Percentiles rank a stretch among this genome's conserved stretches.
These are phyloP conservation scores for Ustilago trichophora DNA, from an alignment of 1,284 basidiomycete species.

Conservation along the genomic window DNA sequence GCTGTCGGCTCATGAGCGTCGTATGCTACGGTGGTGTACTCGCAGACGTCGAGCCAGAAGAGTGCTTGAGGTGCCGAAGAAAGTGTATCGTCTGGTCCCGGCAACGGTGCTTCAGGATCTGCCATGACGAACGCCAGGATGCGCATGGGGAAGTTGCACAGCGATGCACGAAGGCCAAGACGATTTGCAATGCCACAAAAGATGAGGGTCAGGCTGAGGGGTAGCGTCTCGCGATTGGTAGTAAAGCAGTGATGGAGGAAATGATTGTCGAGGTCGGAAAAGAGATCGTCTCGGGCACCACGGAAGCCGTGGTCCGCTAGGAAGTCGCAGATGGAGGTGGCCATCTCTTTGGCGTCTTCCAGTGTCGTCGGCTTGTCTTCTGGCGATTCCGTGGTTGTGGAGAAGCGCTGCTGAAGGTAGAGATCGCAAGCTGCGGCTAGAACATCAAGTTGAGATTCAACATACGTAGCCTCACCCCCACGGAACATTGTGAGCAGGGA, in stretches of 20 bases:
- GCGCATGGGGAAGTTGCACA: constrained; percentile 45
- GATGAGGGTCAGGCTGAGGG: constrained; percentile 40
- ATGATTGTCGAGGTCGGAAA: constrained; percentile 47
- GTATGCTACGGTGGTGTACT: constrained; percentile 17
- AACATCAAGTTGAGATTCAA: constrained; percentile 38
- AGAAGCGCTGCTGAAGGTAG: constrained; percentile 25
- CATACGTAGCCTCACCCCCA: constrained; percentile 30
- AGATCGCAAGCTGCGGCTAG: constrained; percentile 47
- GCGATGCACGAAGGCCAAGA: constrained; percentile 37
- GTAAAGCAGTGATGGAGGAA: constrained; percentile 48
- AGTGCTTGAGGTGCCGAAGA: constrained; percentile 3
- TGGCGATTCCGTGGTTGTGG: too few species aligned
- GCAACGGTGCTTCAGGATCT: constrained; percentile 7
- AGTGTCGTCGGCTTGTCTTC: not conserved
- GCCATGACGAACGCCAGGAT: constrained; percentile 37
- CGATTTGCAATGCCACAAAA: constrained; percentile 48
- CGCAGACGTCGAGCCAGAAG: constrained; percentile 48
- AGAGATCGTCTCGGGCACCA: constrained; percentile 21
- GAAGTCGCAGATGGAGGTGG: constrained; percentile 42
- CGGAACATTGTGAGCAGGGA: constrained; percentile 44
- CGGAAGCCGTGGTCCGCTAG: constrained; percentile 37
- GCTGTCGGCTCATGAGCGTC: constrained; percentile 17
- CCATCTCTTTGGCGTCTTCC: constrained; percentile 13
- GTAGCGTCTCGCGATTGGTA: constrained; percentile 45
- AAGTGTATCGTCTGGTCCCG: constrained; percentile 1